Evolutionary conservation across 768 basidiomycete species (phyloP).

Genomic region (Mrakia hoshinonis): DNA sequence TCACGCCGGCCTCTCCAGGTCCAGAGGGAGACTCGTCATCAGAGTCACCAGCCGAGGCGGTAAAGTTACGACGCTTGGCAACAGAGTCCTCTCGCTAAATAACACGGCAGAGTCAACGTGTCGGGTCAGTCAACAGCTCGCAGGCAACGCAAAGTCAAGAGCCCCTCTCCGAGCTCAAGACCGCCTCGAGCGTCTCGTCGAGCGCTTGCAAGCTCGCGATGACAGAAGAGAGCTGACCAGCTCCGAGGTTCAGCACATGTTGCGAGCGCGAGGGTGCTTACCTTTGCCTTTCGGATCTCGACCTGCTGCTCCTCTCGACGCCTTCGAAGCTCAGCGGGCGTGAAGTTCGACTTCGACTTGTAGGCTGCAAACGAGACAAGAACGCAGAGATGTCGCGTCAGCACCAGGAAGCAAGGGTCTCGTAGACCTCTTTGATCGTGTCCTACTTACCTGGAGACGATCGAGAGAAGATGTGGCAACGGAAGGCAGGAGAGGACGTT

Average conservation of each 20-base stretch:
- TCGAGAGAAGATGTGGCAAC: background rate
- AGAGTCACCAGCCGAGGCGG: conserved; percentile 69
- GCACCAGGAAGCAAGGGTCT: background rate
- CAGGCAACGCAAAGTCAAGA: background rate
- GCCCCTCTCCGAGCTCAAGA: background rate
- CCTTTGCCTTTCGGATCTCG: conserved; percentile 93
- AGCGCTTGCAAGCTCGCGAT: no score
- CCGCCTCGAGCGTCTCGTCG: no score
- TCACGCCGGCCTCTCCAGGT: conserved; percentile 27
- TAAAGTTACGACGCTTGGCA: conserved; percentile 90
- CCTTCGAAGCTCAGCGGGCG: conserved; percentile 59
- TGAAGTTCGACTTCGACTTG: conserved; percentile 42
- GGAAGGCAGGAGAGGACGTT: conserved; percentile 7
- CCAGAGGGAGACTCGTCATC: conserved; percentile 70
- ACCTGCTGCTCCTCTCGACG: conserved; percentile 98
- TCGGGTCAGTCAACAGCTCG: background rate
- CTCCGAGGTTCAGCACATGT: no score
- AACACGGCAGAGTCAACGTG: background rate
- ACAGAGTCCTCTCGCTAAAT: conserved; percentile 82
- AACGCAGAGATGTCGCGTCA: background rate
- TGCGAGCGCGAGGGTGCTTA: no score
- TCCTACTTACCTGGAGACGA: background rate
- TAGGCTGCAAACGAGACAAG: conserved; percentile 33
- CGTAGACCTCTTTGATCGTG: no score
- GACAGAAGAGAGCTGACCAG: no score